These are phyloP conservation scores for Carex kokanica DNA, from an alignment of 176 grass and related monocot species.

Conservation along the genomic window DNA sequence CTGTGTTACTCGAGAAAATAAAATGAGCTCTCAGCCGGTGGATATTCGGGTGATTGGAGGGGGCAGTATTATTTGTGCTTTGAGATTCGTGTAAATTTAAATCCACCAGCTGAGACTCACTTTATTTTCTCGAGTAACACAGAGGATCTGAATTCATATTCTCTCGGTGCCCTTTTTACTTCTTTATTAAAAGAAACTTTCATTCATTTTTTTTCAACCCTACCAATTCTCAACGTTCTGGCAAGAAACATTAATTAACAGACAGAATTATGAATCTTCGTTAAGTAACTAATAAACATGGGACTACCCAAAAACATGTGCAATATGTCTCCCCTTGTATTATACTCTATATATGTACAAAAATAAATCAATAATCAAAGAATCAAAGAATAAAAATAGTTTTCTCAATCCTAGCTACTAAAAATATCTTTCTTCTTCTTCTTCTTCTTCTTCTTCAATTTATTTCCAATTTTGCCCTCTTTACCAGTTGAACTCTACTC, in stretches of 20 bases:
- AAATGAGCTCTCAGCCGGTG: too few relatives aligned
- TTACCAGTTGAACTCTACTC: conserved; percentile 30
- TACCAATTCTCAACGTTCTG: background rate
- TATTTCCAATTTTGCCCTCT: background rate
- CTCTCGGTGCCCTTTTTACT: too few relatives aligned
- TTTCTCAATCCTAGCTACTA: background rate
- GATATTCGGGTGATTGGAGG: too few relatives aligned
- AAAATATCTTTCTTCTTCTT: background rate
- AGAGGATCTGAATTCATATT: too few relatives aligned
- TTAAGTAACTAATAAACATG: background rate
- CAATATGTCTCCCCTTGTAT: background rate
- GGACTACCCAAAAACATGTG: background rate
- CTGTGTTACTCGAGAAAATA: too few relatives aligned
- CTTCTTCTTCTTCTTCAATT: background rate
- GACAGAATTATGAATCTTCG: background rate
- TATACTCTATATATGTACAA: background rate
- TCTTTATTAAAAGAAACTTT: too few relatives aligned
- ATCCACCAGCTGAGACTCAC: too few relatives aligned
- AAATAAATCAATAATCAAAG: background rate
- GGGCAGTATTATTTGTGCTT: too few relatives aligned
- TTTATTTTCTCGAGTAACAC: too few relatives aligned
- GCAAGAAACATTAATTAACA: background rate
- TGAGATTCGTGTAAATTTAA: too few relatives aligned
- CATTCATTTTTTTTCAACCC: background rate
- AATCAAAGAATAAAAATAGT: conserved; percentile 3